phyloP scores from a whole-genome alignment of 371 early-diverging fungal genomes.

The Smittium mucronatum region DNA sequence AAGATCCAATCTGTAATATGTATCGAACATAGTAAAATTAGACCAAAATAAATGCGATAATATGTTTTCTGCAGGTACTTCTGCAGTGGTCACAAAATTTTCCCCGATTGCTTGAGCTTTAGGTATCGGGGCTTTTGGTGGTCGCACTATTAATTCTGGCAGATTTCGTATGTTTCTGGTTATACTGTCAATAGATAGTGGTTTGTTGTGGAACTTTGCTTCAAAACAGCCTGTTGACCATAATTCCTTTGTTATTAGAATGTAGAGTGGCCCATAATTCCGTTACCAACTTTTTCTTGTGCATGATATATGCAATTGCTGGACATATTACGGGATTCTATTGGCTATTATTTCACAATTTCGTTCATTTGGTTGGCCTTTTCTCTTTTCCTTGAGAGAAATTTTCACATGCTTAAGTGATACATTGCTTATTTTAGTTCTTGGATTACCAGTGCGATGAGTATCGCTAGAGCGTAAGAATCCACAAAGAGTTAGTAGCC shows the following conservation, averaged over 20 bases:
- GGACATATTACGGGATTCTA: neutral
- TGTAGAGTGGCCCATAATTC: neutral
- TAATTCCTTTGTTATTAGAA: neutral
- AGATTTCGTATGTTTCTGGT: neutral
- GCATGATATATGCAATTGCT: conserved; percentile 3
- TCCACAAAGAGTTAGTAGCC: conserved; percentile 14
- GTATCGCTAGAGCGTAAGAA: conserved; percentile 24
- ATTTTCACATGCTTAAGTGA: neutral
- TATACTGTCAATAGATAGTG: neutral
- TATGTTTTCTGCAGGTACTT: conserved; percentile 17
- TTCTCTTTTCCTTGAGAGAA: conserved; percentile 16
- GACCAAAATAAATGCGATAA: conserved; percentile 19
- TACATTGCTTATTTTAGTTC: neutral
- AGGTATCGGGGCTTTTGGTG: conserved; percentile 8
- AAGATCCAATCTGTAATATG: conserved; percentile 10
- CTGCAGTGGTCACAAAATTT: conserved; percentile 13
- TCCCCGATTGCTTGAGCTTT: conserved; percentile 19
- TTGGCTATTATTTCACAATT: neutral
- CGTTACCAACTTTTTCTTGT: conserved; percentile 13
- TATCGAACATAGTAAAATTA: conserved; percentile 10
- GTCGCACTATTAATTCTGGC: neutral
- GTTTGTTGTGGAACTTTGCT: neutral
- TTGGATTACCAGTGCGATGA: conserved; percentile 15
- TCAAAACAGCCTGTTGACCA: neutral
- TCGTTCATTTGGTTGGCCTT: conserved; percentile 10